Base-by-base conservation (phyloP, 1,284 basidiomycete species). In the Pseudozyma sp. region DNA sequence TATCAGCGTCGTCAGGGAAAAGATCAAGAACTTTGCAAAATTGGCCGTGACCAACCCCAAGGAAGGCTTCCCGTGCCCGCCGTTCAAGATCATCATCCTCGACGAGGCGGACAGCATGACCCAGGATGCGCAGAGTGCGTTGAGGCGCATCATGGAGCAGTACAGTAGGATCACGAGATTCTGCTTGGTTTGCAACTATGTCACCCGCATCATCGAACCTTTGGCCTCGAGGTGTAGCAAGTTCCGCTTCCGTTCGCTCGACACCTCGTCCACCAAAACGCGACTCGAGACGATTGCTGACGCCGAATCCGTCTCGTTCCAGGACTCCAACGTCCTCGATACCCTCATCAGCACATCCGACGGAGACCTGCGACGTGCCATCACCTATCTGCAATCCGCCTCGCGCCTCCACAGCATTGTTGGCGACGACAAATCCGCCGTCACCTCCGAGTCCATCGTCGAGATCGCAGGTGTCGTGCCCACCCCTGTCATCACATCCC, bases 31-130 rank as follows among this genome's bases (percentile, higher is more conserved):
- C 82, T 99, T 99, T 86, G 97, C 97, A 19, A 91, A 94, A 69
- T 76, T 84, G 29, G 82, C 85, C 10, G 86, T 87, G 16, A 85
- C 77, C 48, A 81, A 81, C 43, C 68, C 79, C 6, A 76, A 80
- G 47, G 53, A 71, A 35, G 75, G 72, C 55, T 98, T 97, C 82
- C 95, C 96, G 30, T 97, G 93, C 82, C 97, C 97, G 34, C 96
- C 97, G 0, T 99, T 94, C 88, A 99, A 99, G 85, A 97, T 99
- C 79, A 92, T 99, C 84, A 98, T 99, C 70, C 89, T 99, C 17
- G 97, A 99, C 82, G 97, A 99, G 86, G 97, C 97, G 40, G 97
- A 99, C 84, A 96, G 94, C 13, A 99, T 99, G 96, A 99, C 96
- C 7, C 97, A 99, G 85, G 96, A 99, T 84, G 96, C 96, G 2